Evolutionary conservation across 768 basidiomycete genomes (phyloP).

Genomic region (Serendipita sp.): DNA sequence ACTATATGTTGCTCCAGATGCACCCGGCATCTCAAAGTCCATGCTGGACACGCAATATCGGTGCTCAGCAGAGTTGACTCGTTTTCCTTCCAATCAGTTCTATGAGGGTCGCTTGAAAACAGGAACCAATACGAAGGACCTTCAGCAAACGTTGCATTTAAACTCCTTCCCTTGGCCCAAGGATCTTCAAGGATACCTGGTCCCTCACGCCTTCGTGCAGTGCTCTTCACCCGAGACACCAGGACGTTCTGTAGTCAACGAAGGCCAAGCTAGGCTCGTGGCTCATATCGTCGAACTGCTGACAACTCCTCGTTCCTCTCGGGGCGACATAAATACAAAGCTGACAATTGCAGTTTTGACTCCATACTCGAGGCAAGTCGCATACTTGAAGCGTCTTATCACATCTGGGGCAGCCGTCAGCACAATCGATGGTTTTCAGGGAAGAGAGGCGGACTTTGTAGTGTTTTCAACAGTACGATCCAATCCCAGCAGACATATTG

Average conservation of each 20-base stretch:
- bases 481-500: slow-evolving; percentile 42
- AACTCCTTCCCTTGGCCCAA: slow-evolving; percentile 45
- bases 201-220: slow-evolving; percentile 43
- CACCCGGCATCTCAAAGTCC: slow-evolving; percentile 29
- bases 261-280: slow-evolving; percentile 39
- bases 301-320: slow-evolving; percentile 12
- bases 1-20: slow-evolving; percentile 28
- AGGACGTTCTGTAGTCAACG: slow-evolving; percentile 45
- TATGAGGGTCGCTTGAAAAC: slow-evolving; percentile 40
- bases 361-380: slow-evolving; percentile 43
- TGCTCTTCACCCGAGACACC: slow-evolving; percentile 43
- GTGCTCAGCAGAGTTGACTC: slow-evolving; percentile 39
- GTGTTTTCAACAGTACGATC: slow-evolving; percentile 49
- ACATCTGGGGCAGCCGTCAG: slow-evolving; percentile 23
- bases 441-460: slow-evolving; percentile 49
- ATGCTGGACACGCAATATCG: slow-evolving; percentile 52
- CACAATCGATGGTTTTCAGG: slow-evolving; percentile 52
- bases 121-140: slow-evolving; percentile 17
- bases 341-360: slow-evolving; percentile 32
- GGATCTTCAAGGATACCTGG: slow-evolving; percentile 15
- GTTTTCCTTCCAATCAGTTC: slow-evolving; percentile 47
- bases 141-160: slow-evolving; percentile 18
- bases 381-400: slow-evolving; percentile 24
- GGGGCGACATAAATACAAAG: not conserved
- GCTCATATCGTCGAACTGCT: slow-evolving; percentile 32